A percentile compares a stretch with the other conserved stretches of the same genome.
Evolutionary conservation across 306 rosid species (phyloP).

Genomic region (Malus fusca): DNA sequence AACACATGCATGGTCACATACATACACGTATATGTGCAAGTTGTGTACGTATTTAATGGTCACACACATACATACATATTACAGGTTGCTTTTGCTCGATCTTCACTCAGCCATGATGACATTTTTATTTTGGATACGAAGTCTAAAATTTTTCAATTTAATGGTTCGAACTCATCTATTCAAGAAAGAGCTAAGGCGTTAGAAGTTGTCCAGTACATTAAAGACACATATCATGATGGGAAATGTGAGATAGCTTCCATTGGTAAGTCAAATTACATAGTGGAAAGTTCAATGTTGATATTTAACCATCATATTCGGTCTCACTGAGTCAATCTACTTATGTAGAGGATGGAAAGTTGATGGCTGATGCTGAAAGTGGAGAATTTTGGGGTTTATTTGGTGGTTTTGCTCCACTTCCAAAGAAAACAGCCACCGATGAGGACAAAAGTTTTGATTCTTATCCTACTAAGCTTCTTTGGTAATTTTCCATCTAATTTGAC

Average conservation of each 20-base stretch:
- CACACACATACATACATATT: background rate
- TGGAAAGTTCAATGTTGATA: constrained; percentile 10
- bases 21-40: background rate
- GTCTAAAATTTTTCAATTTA: constrained; percentile 90
- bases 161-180: constrained; percentile 84
- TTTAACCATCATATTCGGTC: constrained; percentile 6
- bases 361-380: constrained; percentile 95
- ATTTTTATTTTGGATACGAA: constrained; percentile 85
- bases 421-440: constrained; percentile 54
- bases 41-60: background rate
- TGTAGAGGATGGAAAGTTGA: constrained; percentile 95
- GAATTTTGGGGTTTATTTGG: constrained; percentile 97
- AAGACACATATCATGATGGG: constrained; percentile 91
- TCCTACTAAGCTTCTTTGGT: constrained; percentile 67
- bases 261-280: constrained; percentile 54
- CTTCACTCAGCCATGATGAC: constrained; percentile 90
- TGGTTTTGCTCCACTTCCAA: constrained; percentile 98
- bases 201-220: constrained; percentile 89
- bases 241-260: constrained; percentile 89
- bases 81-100: constrained; percentile 79
- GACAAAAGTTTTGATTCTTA: constrained; percentile 53
- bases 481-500: constrained; percentile 28
- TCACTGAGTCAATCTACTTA: constrained; percentile 27
- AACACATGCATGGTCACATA: background rate
- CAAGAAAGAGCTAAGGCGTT: constrained; percentile 99